Evolutionary conservation across 108 stramenopile genomes (phyloP), one percentile per base, ranked within the genome.

Genomic region (Cyclotella cryptica): DNA sequence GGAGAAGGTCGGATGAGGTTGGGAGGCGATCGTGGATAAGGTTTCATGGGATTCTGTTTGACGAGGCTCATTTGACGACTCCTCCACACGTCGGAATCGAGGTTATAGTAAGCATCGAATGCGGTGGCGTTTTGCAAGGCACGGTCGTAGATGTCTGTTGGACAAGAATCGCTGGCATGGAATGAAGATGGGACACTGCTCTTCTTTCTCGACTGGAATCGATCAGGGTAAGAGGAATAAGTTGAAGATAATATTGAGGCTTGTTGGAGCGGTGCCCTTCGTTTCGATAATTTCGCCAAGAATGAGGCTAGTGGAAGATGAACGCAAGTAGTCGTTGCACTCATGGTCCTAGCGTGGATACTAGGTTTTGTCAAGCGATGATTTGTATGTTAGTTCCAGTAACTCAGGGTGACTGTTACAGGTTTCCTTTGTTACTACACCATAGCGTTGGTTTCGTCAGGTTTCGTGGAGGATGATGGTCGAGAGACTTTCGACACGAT

Each of bases 71-170:
- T 71, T 79, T 79, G 78, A 67, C 78, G 71, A 17, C 3, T 52
- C 44, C 64, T 66, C 67, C 72, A 72, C 14, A 18, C 12, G 3
- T 47, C 7, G 44, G 44, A 59, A 26, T n/a, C 42, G 61, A 74
- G 73, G 74, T 53, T 52, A 64, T 77, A 75, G 17, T 76, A 27
- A 12, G 18, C n/a, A 42, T 81, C 80, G 60, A 81, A 83, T 12
- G 77, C 27, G 3, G 43, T 45, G 41, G 57, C 81, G 40, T 72
- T 66, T 0, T 66, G 66, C 18, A 24, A 17, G 19, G 77, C 76
- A 21, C 77, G 65, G 1, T 81, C 75, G 49, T 69, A 81, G 43
- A 75, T 44, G 15, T 66, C 59, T 7, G 62, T 43, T 6, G n/a
- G 19, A n/a, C n/a, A n/a, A 3, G 62, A 64, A 44, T 64, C 62